Evolutionary conservation across 176 grass and related monocot species (phyloP).

Genomic region (Zea luxurians): DNA sequence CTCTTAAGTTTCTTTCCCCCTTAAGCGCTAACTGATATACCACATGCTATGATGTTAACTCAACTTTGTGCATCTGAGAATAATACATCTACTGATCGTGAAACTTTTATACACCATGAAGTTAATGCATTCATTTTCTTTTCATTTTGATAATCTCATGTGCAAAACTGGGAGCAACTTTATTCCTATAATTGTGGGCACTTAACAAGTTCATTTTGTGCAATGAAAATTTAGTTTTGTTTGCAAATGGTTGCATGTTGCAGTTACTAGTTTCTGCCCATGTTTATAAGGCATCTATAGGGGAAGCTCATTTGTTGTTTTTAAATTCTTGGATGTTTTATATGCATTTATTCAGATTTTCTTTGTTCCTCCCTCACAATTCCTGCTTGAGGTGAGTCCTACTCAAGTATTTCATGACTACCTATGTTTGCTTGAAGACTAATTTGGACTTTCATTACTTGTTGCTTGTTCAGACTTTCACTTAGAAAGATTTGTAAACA

Average conservation of each 20-base stretch:
- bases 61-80: not conserved
- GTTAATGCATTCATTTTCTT: conserved; percentile 3
- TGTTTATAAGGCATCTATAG: conserved; percentile 5
- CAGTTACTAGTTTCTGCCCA: not conserved
- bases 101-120: not conserved
- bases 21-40: not conserved
- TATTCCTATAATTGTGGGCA: not conserved
- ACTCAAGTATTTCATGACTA: not conserved
- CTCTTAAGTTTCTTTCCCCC: not conserved
- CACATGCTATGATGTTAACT: not conserved
- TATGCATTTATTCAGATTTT: not conserved
- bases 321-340: not conserved
- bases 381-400: not conserved
- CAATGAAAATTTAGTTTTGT: not conserved
- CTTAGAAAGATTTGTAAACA: not conserved
- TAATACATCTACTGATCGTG: not conserved
- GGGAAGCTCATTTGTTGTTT: not conserved
- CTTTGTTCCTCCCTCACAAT: not conserved
- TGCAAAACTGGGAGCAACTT: not conserved
- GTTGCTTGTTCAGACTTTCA: not conserved
- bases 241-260: not conserved
- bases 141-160: not conserved
- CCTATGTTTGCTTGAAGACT: conserved; percentile 21
- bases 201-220: not conserved
- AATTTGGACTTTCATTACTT: not conserved